A percentile compares a stretch with the other conserved stretches of the same genome.
Evolutionary conservation across 768 basidiomycete genomes (phyloP).

Genomic region (Leucogyrophana mollusca): DNA sequence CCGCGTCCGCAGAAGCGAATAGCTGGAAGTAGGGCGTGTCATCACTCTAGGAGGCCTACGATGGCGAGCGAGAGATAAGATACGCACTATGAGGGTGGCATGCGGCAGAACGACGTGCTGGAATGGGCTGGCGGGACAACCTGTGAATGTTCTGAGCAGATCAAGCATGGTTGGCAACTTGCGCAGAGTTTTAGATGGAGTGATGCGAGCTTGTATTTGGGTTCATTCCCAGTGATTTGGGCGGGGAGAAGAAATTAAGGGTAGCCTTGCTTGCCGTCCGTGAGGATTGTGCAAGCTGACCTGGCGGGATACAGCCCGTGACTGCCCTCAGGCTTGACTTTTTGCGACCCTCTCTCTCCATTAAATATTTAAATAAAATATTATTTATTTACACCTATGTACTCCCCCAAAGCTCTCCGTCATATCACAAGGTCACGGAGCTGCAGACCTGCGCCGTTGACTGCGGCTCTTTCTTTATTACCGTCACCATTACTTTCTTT

Average conservation of each 20-base stretch:
- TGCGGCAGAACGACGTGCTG: constrained; percentile 57
- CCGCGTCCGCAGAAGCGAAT: constrained; percentile 67
- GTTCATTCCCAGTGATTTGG: neutral
- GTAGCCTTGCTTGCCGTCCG: neutral
- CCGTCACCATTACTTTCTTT: neutral
- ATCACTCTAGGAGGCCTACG: constrained; percentile 10
- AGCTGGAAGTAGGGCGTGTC: constrained; percentile 40
- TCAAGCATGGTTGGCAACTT: constrained; percentile 39
- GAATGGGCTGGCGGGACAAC: constrained; percentile 53
- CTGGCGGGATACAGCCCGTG: neutral
- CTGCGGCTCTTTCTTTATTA: neutral
- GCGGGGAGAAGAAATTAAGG: neutral
- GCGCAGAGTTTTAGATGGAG: neutral
- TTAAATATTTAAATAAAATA: too few relatives aligned
- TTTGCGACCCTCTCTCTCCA: too few relatives aligned
- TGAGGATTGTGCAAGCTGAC: neutral
- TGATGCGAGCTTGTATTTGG: neutral
- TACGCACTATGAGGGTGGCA: constrained; percentile 57
- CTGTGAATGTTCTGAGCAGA: constrained; percentile 44
- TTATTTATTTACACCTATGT: too few relatives aligned
- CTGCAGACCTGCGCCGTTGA: too few relatives aligned
- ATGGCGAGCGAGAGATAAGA: neutral
- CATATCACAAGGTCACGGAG: too few relatives aligned
- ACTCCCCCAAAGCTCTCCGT: neutral
- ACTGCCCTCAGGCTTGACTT: too few relatives aligned